Percentiles rank a stretch among this genome's conserved stretches.
phyloP scores from a whole-genome alignment of 768 basidiomycete genomes.

The Trichaptum fuscoviolaceum region DNA sequence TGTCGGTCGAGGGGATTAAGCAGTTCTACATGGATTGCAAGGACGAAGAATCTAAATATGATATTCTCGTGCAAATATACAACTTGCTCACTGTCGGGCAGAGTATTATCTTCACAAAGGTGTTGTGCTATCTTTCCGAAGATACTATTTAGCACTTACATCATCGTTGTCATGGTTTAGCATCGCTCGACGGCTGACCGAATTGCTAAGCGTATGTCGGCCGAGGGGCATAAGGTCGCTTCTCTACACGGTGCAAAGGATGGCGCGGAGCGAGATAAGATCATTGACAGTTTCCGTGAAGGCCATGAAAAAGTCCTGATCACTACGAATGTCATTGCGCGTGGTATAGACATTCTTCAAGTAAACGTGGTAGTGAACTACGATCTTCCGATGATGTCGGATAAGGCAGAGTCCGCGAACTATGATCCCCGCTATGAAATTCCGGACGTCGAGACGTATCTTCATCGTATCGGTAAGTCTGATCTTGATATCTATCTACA shows the following conservation, averaged over 20 bases:
- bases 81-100: constrained; percentile 91
- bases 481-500: background rate
- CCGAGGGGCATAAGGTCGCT: constrained; percentile 93
- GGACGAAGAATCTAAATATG: constrained; percentile 90
- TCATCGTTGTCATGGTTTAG: constrained; percentile 31
- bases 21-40: constrained; percentile 98
- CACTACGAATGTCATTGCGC: constrained; percentile 97
- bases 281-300: constrained; percentile 94
- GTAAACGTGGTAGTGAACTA: constrained; percentile 99
- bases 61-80: constrained; percentile 88
- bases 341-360: constrained; percentile 97
- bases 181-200: constrained; percentile 89
- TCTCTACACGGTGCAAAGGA: constrained; percentile 95
- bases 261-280: constrained; percentile 78
- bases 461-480: constrained; percentile 88
- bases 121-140: constrained; percentile 28
- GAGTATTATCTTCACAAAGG: constrained; percentile 97
- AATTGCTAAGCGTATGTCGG: constrained; percentile 85
- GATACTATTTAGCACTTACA: constrained; percentile 6
- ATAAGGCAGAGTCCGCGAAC: constrained; percentile 43
- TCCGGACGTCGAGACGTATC: constrained; percentile 95
- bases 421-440: constrained; percentile 41
- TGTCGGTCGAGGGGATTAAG: constrained; percentile 89
- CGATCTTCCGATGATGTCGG: constrained; percentile 83
- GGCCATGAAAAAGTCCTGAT: constrained; percentile 97